Base-by-base conservation (phyloP, 805 yeast species). In the Saccharomyces eubayanus region DNA sequence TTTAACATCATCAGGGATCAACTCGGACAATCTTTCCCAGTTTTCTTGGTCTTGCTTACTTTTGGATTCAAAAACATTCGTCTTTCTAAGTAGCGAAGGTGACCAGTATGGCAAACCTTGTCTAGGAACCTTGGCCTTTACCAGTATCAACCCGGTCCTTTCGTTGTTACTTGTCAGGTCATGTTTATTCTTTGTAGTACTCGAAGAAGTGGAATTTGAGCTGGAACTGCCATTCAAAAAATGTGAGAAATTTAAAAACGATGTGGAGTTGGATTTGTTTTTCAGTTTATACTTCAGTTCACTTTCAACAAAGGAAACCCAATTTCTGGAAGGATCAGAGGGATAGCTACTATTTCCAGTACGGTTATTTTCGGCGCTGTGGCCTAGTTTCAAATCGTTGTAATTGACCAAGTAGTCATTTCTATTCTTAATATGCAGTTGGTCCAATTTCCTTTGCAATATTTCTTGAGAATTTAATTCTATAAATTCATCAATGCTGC, bases 61-160 rank as follows among this genome's bases (percentile, higher is more conserved):
- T 56, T 67, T 63, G 6, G 57, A 60, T 10, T 65, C 62, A 10
- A 62, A 60, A 20, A 54, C 58, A 55, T 73, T 73, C 2, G 70
- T 64, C 52, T 67, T 70, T 27, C 58, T 56, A 45, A 73, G 57
- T 45, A 73, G 51, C 2, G 67, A 55, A 10, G 76, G 75, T 9
- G 73, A 60, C 24, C 62, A 58, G 53, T 72, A 72, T 5, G 70
- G 67, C 21, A 72, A 55, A 50, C 72, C 69, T 48, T 63, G 66
- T 46, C 60, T 61, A 14, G 75, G 74, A 14, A 66, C 51, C 1
- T 52, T 55, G 1, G 71, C 55, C 3, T 62, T 53, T 2, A 70
- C 57, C 2, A 64, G 49, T 2, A 72, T 61, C 30, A 68, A 29
- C 1, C 75, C 74, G 30, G 58, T 54, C 31, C 59, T 63, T 10